Evolutionary conservation across 225 moss, liverwort and hornwort species (phyloP), one percentile per base, ranked within the genome.

Genomic region (Pleurozium schreberi): DNA sequence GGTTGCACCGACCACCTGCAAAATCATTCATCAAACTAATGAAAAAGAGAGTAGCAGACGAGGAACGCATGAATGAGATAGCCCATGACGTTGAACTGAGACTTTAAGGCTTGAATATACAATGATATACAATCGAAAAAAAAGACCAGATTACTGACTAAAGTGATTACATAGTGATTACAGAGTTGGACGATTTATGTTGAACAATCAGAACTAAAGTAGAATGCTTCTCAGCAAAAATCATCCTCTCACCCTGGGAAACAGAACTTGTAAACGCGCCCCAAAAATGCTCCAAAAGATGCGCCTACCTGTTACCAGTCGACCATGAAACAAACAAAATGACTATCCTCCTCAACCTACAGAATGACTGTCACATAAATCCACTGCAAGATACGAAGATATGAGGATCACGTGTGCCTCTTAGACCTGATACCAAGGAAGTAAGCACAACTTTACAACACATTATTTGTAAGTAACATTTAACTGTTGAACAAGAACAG

Each of bases 1-100:
- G 96, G 97, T 85, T 96, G 93, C 50, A 96, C 95, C 63, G 92
- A 93, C 87, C 90, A 93, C 81, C 96, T 96, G 86, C n/a, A 80
- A 91, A 80, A 70, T 22, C 81, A 81, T 83, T 30, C 86, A 88
- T 22, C 71, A 88, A 74, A 88, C 64, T 36, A 30, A 88, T 61
- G 66, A 74, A 31, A 89, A 86, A 73, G 52, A 52, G 34, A 69
- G 45, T 31, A 69, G 74, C 59, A 73, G 61, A 70, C 52, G 27
- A 86, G 58, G 38, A 71, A 83, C 42, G 40, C 63, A 76, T 49
- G 62, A 82, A 68, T 55, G 34, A 92, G 49, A 62, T 74, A 30
- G 43, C 83, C 30, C 50, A 83, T 62, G 75, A 63, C 17, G 42
- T 58, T 69, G 13, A 68, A 49, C 83, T 64, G 62, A 47, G 85